Evolutionary conservation across 768 basidiomycete species (phyloP).

Genomic region (Flagelloscypha sp.): DNA sequence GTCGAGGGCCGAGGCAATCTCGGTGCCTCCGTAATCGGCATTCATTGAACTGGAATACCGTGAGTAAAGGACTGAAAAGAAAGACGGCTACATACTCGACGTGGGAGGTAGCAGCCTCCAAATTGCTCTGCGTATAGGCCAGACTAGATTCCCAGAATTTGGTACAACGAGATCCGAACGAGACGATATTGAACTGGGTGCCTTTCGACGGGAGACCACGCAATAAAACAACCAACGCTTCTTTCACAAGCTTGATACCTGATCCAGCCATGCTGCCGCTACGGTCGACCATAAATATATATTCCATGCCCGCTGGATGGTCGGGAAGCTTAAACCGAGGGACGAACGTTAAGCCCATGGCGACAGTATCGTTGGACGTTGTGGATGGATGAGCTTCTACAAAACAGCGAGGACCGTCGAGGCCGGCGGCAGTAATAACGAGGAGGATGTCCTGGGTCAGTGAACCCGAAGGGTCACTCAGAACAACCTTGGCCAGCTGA

Average conservation of each 20-base stretch:
- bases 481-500: slow-evolving; percentile 25
- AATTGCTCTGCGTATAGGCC: slow-evolving; percentile 14
- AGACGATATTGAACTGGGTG: slow-evolving; percentile 34
- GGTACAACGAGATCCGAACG: slow-evolving; percentile 22
- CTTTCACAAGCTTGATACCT: slow-evolving; percentile 27
- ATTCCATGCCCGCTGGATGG: slow-evolving; percentile 29
- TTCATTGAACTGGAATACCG: slow-evolving; percentile 18
- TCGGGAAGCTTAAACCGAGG: slow-evolving; percentile 31
- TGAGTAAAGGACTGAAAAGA: no score
- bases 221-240: slow-evolving; percentile 30
- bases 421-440: slow-evolving; percentile 26
- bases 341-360: slow-evolving; percentile 33
- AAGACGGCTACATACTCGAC: no score
- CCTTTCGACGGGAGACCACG: slow-evolving; percentile 25
- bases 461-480: slow-evolving; percentile 33
- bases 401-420: slow-evolving; percentile 35
- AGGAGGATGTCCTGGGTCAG: slow-evolving; percentile 36
- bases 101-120: slow-evolving; percentile 21
- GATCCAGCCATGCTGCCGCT: slow-evolving; percentile 29
- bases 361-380: slow-evolving; percentile 19
- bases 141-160: slow-evolving; percentile 25
- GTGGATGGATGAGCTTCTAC: slow-evolving; percentile 29
- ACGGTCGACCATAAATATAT: slow-evolving; percentile 39
- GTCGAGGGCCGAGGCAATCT: slow-evolving; percentile 26
- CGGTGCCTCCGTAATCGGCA: slow-evolving; percentile 33